Conservation (phyloP, 2,329 filamentous ascomycete genomes). For the Aspergillus jensenii region DNA sequence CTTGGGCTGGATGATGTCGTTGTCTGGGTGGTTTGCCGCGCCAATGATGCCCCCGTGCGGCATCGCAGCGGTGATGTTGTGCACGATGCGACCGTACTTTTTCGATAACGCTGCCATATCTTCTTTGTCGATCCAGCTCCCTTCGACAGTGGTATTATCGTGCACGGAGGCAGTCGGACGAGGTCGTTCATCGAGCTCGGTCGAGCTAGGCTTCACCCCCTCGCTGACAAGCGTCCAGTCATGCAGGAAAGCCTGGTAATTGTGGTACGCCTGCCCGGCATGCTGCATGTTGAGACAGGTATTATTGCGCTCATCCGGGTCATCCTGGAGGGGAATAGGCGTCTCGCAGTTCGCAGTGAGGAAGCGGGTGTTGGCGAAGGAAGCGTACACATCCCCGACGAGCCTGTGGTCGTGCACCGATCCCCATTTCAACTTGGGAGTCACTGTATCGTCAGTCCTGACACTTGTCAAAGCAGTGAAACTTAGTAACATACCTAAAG, state of each 20-base stretch:
- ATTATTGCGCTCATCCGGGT: constrained; percentile 41
- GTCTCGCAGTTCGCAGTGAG: constrained; percentile 59
- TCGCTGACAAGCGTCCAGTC: constrained; percentile 53
- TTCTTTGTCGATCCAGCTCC: constrained; percentile 65
- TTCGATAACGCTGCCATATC: constrained; percentile 55
- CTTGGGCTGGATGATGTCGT: constrained; percentile 68
- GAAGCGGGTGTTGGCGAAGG: constrained; percentile 64
- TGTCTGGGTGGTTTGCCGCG: constrained; percentile 61
- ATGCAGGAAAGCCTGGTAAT: constrained; percentile 62
- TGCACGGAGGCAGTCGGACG: constrained; percentile 62
- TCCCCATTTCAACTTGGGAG: constrained; percentile 67
- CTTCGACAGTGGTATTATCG: constrained; percentile 71
- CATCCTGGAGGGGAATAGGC: constrained; percentile 52
- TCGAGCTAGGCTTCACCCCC: constrained; percentile 44
- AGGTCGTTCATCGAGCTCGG: constrained; percentile 53
- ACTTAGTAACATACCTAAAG: constrained; percentile 49
- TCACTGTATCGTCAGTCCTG: constrained; percentile 44
- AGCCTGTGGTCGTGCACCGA: constrained; percentile 52
- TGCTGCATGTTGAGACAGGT: constrained; percentile 71
- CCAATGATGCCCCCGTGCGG: constrained; percentile 69
- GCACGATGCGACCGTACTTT: constrained; percentile 59
- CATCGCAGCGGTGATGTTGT: constrained; percentile 76
- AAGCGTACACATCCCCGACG: constrained; percentile 57
- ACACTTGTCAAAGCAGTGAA: too few relatives aligned
- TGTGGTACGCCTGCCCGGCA: constrained; percentile 67